A percentile compares a stretch with the other conserved stretches of the same genome.
Evolutionary conservation across 495 filamentous ascomycete genomes (phyloP).

Genomic region (Hapsidospora chrysogenum): DNA sequence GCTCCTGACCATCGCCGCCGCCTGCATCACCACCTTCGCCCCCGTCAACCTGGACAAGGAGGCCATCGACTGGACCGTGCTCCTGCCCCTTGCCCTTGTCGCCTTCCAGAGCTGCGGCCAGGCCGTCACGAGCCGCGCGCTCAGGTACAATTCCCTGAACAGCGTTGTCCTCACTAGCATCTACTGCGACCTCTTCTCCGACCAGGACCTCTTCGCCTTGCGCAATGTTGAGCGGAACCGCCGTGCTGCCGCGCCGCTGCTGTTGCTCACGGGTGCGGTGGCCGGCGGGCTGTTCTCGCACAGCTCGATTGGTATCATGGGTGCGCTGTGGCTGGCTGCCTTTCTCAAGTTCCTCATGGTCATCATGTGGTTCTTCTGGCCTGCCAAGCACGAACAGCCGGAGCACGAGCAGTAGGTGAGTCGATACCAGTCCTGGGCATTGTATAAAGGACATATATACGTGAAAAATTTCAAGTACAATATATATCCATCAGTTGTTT

Average conservation of each 20-base stretch:
- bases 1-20: constrained; percentile 35
- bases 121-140: constrained; percentile 47
- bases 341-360: constrained; percentile 34
- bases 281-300: constrained; percentile 40
- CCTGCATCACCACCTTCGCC: constrained; percentile 35
- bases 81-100: constrained; percentile 44
- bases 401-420: too few species aligned
- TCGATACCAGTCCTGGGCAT: too few species aligned
- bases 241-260: constrained; percentile 35
- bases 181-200: constrained; percentile 55
- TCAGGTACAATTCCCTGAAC: constrained; percentile 43
- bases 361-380: constrained; percentile 41
- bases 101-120: constrained; percentile 58
- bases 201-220: constrained; percentile 34
- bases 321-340: constrained; percentile 46
- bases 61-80: constrained; percentile 34
- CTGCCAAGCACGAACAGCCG: too few species aligned
- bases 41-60: constrained; percentile 17
- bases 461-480: too few species aligned
- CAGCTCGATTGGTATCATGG: constrained; percentile 38
- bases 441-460: too few species aligned
- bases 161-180: constrained; percentile 57
- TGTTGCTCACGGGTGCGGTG: constrained; percentile 42
- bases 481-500: too few species aligned
- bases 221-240: constrained; percentile 41